Conservation (phyloP, 306 rosid genomes). For the Quercus cerris region DNA sequence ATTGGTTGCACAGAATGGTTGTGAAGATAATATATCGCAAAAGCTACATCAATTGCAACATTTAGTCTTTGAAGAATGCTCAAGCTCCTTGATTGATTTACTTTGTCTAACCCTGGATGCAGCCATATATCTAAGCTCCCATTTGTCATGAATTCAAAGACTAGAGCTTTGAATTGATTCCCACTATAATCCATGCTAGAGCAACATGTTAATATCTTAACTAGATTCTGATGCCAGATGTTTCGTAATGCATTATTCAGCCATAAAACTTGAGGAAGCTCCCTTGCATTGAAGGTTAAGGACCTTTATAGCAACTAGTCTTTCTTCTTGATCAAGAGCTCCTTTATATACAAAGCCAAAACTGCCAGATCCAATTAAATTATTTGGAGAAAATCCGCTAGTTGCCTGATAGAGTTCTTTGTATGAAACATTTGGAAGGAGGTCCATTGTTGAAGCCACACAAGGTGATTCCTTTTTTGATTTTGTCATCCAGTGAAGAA, state of each 20-base stretch:
- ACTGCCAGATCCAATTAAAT: constrained; percentile 4
- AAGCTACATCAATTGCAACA: constrained; percentile 15
- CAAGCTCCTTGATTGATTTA: not conserved
- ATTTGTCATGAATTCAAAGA: no score
- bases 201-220: no score
- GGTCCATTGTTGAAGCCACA: not conserved
- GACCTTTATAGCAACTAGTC: constrained; percentile 25
- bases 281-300: constrained; percentile 16
- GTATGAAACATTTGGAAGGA: not conserved
- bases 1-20: not conserved
- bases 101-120: no score
- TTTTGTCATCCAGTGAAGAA: not conserved
- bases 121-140: no score
- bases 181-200: no score
- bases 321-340: constrained; percentile 1
- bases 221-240: no score
- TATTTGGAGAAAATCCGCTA: no score
- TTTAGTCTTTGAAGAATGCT: constrained; percentile 19
- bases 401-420: no score
- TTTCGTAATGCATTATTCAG: no score
- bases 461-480: not conserved
- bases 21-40: constrained; percentile 10
- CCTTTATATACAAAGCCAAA: constrained; percentile 28
- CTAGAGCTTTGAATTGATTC: no score
- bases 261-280: no score